Evolutionary conservation across 352 stramenopile genomes (phyloP).

Genomic region (Pythium aquatile): DNA sequence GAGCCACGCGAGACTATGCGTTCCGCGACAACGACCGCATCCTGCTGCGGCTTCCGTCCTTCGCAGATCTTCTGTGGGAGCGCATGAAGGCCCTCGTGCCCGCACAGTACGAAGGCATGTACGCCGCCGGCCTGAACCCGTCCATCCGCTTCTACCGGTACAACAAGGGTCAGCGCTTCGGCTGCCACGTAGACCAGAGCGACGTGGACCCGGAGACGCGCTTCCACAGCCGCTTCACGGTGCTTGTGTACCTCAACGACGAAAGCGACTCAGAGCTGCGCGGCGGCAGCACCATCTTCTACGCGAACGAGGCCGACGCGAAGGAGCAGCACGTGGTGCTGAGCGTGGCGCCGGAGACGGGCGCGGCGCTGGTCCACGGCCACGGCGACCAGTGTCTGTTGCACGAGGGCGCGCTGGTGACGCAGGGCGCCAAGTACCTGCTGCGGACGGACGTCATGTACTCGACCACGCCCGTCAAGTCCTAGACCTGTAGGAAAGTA

Average conservation of each 20-base stretch:
- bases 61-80: conserved; percentile 67
- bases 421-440: conserved; percentile 65
- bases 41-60: conserved; percentile 53
- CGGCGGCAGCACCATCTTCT: conserved; percentile 73
- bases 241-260: conserved; percentile 85
- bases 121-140: conserved; percentile 63
- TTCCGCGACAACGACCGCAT: conserved; percentile 81
- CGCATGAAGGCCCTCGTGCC: conserved; percentile 57
- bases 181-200: conserved; percentile 84
- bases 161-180: conserved; percentile 62
- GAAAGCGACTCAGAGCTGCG: conserved; percentile 62
- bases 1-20: conserved; percentile 56
- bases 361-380: conserved; percentile 68
- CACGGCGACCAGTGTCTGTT: conserved; percentile 74
- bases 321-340: conserved; percentile 52
- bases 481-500: background rate
- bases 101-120: conserved; percentile 58
- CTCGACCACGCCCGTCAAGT: conserved; percentile 25
- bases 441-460: conserved; percentile 86
- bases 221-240: conserved; percentile 75
- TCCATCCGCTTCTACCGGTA: conserved; percentile 82
- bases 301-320: conserved; percentile 45
- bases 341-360: conserved; percentile 57
- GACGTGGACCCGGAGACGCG: conserved; percentile 70
- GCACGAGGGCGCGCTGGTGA: conserved; percentile 70